Evolutionary conservation across 2,329 filamentous ascomycete genomes (phyloP).

Genomic region (Incumbomyces delicatus): DNA sequence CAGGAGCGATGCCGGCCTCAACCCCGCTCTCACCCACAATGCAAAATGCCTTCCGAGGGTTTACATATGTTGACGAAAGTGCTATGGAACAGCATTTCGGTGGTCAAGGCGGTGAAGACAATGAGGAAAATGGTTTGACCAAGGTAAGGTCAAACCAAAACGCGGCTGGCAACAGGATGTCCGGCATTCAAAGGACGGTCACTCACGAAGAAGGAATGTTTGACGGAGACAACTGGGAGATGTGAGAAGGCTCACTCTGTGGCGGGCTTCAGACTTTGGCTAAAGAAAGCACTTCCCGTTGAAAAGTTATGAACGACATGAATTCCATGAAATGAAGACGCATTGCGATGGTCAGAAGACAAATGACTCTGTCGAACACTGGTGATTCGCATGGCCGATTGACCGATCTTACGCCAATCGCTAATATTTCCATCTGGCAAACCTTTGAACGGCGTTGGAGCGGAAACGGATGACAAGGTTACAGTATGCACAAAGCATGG

Average conservation of each 20-base stretch:
- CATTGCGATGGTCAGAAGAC: too few species aligned
- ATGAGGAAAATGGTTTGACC: constrained; percentile 19
- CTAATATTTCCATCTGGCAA: too few species aligned
- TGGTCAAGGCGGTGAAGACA: constrained; percentile 30
- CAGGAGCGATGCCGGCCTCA: constrained; percentile 70
- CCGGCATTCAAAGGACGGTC: constrained; percentile 32
- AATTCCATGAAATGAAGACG: too few species aligned
- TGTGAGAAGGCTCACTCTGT: neutral
- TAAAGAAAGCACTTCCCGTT: neutral
- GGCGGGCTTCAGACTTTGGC: neutral
- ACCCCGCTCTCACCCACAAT: constrained; percentile 91
- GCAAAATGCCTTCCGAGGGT: constrained; percentile 96
- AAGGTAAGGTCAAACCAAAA: constrained; percentile 16
- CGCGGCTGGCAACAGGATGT: constrained; percentile 30
- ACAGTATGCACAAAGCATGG: too few species aligned
- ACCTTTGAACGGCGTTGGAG: too few species aligned
- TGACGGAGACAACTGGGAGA: constrained; percentile 7
- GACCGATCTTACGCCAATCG: too few species aligned
- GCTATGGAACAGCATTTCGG: constrained; percentile 78
- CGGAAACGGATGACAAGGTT: too few species aligned
- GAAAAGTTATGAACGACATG: too few species aligned
- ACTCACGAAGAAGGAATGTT: constrained; percentile 10
- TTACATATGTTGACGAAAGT: constrained; percentile 98
- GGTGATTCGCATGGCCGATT: too few species aligned
- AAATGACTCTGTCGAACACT: too few species aligned